Evolutionary conservation across 805 yeast genomes (phyloP), one percentile per base, ranked within the genome.

Genomic region (Candida peoriensis): DNA sequence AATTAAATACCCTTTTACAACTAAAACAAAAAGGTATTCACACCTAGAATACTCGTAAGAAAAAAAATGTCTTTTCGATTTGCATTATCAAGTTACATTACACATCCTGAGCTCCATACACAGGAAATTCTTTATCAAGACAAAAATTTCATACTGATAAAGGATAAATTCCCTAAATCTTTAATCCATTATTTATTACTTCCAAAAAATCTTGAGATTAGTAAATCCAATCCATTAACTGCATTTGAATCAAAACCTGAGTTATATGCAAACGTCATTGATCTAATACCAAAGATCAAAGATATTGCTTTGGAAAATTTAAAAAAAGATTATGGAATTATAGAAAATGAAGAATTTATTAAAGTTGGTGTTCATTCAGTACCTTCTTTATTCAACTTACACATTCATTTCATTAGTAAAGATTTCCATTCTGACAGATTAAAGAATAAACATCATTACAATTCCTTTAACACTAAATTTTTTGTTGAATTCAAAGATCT

Each of bases 301-400:
- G 14, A 39, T 24, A n/a, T 44, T 39, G 25, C 44, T 24, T 19
- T 47, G 25, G 21, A 26, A 9, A 40, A 35, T 13, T 39, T 50
- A 8, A 36, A 42, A 8, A 42, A 39, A 0, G 36, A 46, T 12
- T 23, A 33, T 12, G 48, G 51, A 6, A 41, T 46, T n/a, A 28
- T 28, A 3, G 55, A 57, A 32, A 25, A 45, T 4, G 42, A 43
- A 6, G 33, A 42, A 2, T 55, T 54, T 24, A 61, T 81, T 8
- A 60, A 62, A 39, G 70, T 68, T 8, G 90, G 94, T 1, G 68
- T 83, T 18, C 95, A 85, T 56, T 57, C 82, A 5, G 68, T 69
- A 2, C 95, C 95, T 3, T 78, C 88, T 1, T 53, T 84, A 68
- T 58, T 57, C 25, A 82, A 85, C 52, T 47, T 84, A 29, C 95